A percentile compares a stretch with the other conserved stretches of the same genome.
phyloP scores from a whole-genome alignment of 768 basidiomycete species.

The Mycena sanguinolenta region DNA sequence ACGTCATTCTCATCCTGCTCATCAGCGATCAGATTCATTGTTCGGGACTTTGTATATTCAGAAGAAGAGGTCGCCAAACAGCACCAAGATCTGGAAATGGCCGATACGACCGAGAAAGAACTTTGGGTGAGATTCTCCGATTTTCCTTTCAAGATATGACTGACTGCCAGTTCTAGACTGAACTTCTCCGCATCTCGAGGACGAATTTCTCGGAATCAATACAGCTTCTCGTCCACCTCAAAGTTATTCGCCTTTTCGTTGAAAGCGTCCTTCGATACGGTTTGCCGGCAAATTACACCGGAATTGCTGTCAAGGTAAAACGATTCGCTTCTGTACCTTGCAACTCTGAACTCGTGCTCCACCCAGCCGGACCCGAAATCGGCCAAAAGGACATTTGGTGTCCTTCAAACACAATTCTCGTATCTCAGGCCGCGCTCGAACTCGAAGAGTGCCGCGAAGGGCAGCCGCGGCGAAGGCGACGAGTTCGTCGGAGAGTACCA shows the following conservation, averaged over 20 bases:
- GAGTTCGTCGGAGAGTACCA: constrained; percentile 94
- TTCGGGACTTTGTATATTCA: constrained; percentile 94
- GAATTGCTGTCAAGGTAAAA: constrained; percentile 81
- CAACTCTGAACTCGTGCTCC: not conserved
- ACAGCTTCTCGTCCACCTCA: constrained; percentile 93
- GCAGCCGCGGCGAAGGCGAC: constrained; percentile 58
- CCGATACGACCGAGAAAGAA: constrained; percentile 92
- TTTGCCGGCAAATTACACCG: constrained; percentile 91
- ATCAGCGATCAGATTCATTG: constrained; percentile 76
- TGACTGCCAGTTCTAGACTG: constrained; percentile 69
- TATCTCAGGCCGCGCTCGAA: constrained; percentile 85
- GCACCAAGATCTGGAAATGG: constrained; percentile 81
- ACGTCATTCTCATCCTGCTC: constrained; percentile 7
- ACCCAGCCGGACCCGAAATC: constrained; percentile 88
- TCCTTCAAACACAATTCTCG: constrained; percentile 82
- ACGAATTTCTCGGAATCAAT: constrained; percentile 98
- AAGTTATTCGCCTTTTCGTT: constrained; percentile 90
- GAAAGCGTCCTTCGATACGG: constrained; percentile 98
- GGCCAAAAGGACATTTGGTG: constrained; percentile 80
- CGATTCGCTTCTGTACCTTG: not conserved
- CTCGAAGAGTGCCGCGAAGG: constrained; percentile 65
- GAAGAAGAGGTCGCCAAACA: constrained; percentile 86
- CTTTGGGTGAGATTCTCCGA: constrained; percentile 84
- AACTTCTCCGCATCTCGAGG: constrained; percentile 88
- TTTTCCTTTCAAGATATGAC: not conserved